Evolutionary conservation across 208 protist species (phyloP), one percentile per base, ranked within the genome.

Genomic region (Vickermania ingenoplastis): DNA sequence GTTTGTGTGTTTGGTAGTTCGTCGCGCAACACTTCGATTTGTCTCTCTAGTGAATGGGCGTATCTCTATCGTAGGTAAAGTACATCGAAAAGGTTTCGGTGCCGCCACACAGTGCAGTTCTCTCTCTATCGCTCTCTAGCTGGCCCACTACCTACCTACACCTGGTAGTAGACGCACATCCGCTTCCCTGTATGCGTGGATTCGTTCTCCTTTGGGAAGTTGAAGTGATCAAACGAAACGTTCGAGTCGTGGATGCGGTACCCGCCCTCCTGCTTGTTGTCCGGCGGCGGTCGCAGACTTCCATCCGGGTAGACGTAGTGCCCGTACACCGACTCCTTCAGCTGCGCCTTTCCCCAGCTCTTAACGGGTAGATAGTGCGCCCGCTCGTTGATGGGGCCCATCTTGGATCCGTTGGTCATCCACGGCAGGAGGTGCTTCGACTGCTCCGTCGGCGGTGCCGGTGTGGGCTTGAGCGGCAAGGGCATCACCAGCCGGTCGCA

Each of bases 201-300:
- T 31, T 65, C 53, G 28, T 53, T 52, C 1, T 61, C 71, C 11
- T 52, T 41, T 5, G 59, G 65, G 55, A 56, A 71, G 41, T 61
- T 56, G 26, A 59, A 77, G 62, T 77, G 62, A 28, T 68, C 72
- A 41, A 78, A 70, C 57, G 66, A 53, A 2, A 78, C 52, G 31
- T 61, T 63, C 3, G 72, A 54, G 7, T 54, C 50, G 24, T 26
- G 50, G 21, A 54, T 17, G 50, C 13, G 50, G n/a, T 25, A 54
- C 13, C 50, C 68, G 41, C 30, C 21, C 1, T 65, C 55, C 21
- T 57, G 11, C 0, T 49, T 41, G 13, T 57, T 41, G 2, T 50
- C 28, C 27, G 17, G 48, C 23, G 2, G 57, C 22, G 54, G 49
- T 31, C 62, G 61, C 4, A 56, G 1, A 5, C 31, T 29, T 7